Evolutionary conservation across 805 yeast genomes (phyloP), one percentile per base, ranked within the genome.

Genomic region (Wickerhamiella spandovensis): DNA sequence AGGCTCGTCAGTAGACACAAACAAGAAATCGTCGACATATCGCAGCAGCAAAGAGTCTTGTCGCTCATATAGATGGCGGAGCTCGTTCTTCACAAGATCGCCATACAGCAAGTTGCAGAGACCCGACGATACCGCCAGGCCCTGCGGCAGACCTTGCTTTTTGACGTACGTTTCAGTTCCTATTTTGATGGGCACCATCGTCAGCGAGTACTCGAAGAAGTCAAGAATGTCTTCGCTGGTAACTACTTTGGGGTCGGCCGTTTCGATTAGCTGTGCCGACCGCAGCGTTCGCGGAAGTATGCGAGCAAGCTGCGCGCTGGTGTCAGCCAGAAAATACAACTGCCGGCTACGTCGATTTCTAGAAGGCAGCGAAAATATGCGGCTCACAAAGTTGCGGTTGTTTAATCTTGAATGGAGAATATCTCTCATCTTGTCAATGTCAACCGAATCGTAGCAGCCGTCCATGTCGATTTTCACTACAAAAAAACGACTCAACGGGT

Each of bases 1-100:
- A 0, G 51, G 48, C 10, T 57, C 24, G 35, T 70, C 61, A 0
- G 78, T 68, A 0, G 92, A 74, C 0, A 89, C 64, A n/a, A 86
- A 69, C 24, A 89, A 61, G 58, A 89, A 89, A 62, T 89, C 97
- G 65, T 89, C 97, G 0, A 87, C 95, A 20, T 85, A 63, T 48
- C 96, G 66, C 7, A 86, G 51, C 2, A 86, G 61, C 2, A 73
- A 52, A 15, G 73, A 64, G 2, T 64, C 53, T 35, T n/a, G 38
- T 3, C 39, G 39, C 7, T 35, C 20, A 9, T 15, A 35, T 5
- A 35, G 10, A n/a, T 35, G 20, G 7, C 6, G 20, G 20, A 28
- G 28, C 3, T 37, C 38, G 5, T 46, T 17, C n/a, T 18, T 35
- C 10, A 83, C 72, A 28, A 89, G 60, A 1, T 73, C 69, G 58